Evolutionary conservation across 768 basidiomycete genomes (phyloP).

Genomic region (Lactarius trivialis): DNA sequence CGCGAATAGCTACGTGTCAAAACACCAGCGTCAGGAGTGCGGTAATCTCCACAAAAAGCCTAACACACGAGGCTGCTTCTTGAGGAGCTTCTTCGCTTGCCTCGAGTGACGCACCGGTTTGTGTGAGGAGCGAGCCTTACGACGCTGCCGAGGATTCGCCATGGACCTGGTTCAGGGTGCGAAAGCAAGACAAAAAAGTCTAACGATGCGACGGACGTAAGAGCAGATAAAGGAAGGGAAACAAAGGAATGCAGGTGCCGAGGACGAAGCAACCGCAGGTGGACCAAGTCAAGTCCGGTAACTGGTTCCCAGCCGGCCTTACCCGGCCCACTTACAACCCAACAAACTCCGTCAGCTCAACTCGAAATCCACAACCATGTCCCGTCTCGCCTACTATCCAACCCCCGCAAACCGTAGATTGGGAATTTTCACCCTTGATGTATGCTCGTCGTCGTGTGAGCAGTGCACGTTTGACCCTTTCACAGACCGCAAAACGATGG

Average conservation of each 20-base stretch:
- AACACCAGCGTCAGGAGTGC: conserved; percentile 13
- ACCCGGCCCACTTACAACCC: neutral
- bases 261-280: neutral
- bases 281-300: neutral
- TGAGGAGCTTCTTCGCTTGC: conserved; percentile 66
- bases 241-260: conserved; percentile 15
- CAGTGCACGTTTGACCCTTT: neutral
- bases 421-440: conserved; percentile 21
- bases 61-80: conserved; percentile 68
- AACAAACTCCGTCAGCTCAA: neutral
- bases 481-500: conserved; percentile 43
- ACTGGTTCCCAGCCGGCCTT: neutral
- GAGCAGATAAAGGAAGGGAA: neutral
- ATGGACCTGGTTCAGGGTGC: conserved; percentile 36
- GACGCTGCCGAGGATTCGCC: conserved; percentile 92
- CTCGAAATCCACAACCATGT: conserved; percentile 26
- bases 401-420: conserved; percentile 25
- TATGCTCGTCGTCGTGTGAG: conserved; percentile 16
- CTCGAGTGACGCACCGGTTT: conserved; percentile 66
- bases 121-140: conserved; percentile 78
- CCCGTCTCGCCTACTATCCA: conserved; percentile 32
- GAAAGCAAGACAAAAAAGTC: neutral
- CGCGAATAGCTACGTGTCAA: conserved; percentile 55
- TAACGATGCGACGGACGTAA: conserved; percentile 14
- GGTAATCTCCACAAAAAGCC: conserved; percentile 18